Evolutionary conservation across 2,329 filamentous ascomycete genomes (phyloP), one percentile per base, ranked within the genome.

Genomic region (Alternaria incomplexa): DNA sequence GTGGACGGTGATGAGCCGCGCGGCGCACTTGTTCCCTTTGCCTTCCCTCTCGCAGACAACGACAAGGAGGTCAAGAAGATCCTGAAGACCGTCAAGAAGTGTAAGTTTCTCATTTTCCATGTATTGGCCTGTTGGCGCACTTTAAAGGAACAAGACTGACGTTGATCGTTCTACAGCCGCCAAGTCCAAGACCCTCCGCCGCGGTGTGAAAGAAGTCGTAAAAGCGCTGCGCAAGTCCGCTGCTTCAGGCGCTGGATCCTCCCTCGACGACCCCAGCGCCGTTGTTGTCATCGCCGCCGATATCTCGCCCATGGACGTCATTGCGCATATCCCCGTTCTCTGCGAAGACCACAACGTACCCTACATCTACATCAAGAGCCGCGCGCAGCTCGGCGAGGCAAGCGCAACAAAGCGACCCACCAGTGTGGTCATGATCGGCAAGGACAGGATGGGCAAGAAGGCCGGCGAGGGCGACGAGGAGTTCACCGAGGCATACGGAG

Each of bases 311-410:
- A 95, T 96, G 90, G 96, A 99, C 82, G 96, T 99, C 80, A 97
- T 99, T 84, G 96, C 93, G 64, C 96, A 99, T 84, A 92, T 99
- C 70, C 96, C 96, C 75, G 92, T 99, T 61, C 90, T 98, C 62
- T 98, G 96, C 87, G 96, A 99, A 85, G 95, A 98, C 84, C 94
- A 97, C 87, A 93, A 92, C 82, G 93, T 97, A 64, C 96, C 96
- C 32, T 99, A 98, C 84, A 89, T 99, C 81, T 99, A 96, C 82
- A 92, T 99, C 74, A 89, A 90, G 64, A 96, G 92, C 76, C 91
- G 96, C 73, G 95, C 93, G 65, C 95, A 98, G 84, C 89, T 99
- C 61, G 96, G 96, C 77, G 92, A 93, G 72, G 95, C 96, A 4
- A 94, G 94, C 64, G 92, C 91, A 81, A 99, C 96, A 53, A 99